A percentile compares a stretch with the other conserved stretches of the same genome.
These are phyloP conservation scores for Aspergillus pseudotamarii DNA, from an alignment of 2,329 filamentous ascomycete genomes.

Conservation along the genomic window DNA sequence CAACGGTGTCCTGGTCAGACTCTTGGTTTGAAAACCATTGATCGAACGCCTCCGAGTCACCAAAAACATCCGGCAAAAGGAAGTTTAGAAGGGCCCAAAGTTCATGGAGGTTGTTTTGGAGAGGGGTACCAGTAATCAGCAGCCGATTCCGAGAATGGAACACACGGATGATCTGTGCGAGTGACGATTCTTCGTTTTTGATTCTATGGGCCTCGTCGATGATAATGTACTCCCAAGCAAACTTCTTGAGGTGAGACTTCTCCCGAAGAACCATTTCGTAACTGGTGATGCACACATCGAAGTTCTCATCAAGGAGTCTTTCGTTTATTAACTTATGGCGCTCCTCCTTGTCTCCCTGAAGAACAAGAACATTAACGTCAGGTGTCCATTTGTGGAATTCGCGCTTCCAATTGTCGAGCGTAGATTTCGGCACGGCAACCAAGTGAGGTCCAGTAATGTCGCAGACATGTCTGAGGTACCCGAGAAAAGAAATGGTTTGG, in stretches of 20 bases:
- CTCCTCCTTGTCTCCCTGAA: conserved; percentile 95
- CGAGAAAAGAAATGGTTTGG: conserved; percentile 95
- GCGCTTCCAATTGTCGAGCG: conserved; percentile 96
- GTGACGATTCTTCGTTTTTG: conserved; percentile 97
- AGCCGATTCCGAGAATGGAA: conserved; percentile 95
- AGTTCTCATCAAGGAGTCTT: conserved; percentile 88
- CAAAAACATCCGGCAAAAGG: conserved; percentile 95
- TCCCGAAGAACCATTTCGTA: conserved; percentile 99
- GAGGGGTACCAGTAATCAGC: conserved; percentile 91
- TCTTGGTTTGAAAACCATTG: conserved; percentile 95
- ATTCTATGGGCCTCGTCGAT: conserved; percentile 98
- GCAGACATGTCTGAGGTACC: conserved; percentile 88
- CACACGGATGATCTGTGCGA: conserved; percentile 92
- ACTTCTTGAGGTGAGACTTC: conserved; percentile 92
- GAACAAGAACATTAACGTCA: conserved; percentile 88
- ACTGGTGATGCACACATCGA: conserved; percentile 96
- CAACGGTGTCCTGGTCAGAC: conserved; percentile 89
- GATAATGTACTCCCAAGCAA: conserved; percentile 99
- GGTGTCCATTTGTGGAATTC: conserved; percentile 95
- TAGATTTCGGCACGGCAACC: conserved; percentile 92
- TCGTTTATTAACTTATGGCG: conserved; percentile 86
- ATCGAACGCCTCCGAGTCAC: conserved; percentile 94
- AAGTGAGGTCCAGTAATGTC: conserved; percentile 90
- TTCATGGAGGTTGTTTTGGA: conserved; percentile 98
- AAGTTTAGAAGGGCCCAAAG: conserved; percentile 98